Conservation (phyloP, 2,329 filamentous ascomycete species). For the Exophiala calicioides region DNA sequence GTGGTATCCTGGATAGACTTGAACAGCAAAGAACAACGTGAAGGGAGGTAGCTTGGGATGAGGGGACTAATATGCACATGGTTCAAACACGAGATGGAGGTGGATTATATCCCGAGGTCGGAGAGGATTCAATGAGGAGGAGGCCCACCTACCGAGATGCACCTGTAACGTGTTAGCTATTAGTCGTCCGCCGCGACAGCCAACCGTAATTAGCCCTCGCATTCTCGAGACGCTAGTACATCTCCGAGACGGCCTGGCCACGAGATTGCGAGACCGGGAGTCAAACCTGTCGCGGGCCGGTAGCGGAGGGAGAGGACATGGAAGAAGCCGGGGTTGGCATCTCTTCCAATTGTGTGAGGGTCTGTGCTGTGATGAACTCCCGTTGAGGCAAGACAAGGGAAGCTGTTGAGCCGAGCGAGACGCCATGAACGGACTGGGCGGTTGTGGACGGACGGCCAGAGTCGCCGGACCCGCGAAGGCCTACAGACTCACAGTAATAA, state of each 20-base stretch:
- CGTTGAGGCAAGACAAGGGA: too few relatives aligned
- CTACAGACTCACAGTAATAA: too few relatives aligned
- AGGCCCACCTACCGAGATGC: slow-evolving; percentile 15
- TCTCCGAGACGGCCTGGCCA: slow-evolving; percentile 17
- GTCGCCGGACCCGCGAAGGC: too few relatives aligned
- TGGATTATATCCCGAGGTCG: slow-evolving; percentile 19
- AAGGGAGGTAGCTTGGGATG: neutral
- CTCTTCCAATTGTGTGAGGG: too few relatives aligned
- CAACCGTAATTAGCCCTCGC: too few relatives aligned
- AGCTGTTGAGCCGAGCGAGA: too few relatives aligned
- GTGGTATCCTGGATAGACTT: neutral
- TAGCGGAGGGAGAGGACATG: slow-evolving; percentile 21
- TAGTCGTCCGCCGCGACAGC: too few relatives aligned
- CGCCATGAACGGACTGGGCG: too few relatives aligned
- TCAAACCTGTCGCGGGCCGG: neutral
- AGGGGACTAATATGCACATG: slow-evolving; percentile 21
- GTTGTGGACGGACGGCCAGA: too few relatives aligned
- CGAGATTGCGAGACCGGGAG: slow-evolving; percentile 19
- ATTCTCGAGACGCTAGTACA: slow-evolving; percentile 23
- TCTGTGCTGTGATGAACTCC: too few relatives aligned
- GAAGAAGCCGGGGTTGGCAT: too few relatives aligned
- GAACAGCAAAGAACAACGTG: neutral
- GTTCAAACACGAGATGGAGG: slow-evolving; percentile 2
- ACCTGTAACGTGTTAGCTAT: neutral
- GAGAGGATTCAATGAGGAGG: slow-evolving; percentile 15